A percentile compares a stretch with the other conserved stretches of the same genome.
Evolutionary conservation across 140 eudicot species (phyloP).

Genomic region (Ambrosia hybrid): DNA sequence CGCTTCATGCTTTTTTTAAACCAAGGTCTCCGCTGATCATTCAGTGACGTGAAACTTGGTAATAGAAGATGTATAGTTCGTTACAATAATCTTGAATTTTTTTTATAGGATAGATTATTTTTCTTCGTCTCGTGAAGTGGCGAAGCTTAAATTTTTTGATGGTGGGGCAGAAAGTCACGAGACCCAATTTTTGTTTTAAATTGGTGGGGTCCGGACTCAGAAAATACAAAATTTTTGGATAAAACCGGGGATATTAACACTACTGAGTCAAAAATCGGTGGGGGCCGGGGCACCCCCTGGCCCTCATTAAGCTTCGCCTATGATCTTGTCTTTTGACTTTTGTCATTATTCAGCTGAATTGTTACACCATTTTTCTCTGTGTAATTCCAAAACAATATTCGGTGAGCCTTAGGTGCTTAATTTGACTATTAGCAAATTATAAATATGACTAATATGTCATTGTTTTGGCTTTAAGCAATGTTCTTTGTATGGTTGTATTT

Average conservation of each 20-base stretch:
- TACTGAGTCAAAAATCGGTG: too few relatives aligned
- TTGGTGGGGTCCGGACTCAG: too few relatives aligned
- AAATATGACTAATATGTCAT: not conserved
- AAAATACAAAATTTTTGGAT: too few relatives aligned
- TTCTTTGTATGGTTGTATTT: not conserved
- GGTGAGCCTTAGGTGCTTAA: constrained; percentile 18
- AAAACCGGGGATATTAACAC: too few relatives aligned
- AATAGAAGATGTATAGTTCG: not conserved
- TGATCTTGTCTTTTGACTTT: not conserved
- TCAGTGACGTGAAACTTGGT: not conserved
- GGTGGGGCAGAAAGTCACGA: too few relatives aligned
- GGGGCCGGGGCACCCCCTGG: too few relatives aligned
- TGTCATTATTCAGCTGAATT: constrained; percentile 17
- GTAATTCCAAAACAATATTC: constrained; percentile 9
- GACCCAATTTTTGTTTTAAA: too few relatives aligned
- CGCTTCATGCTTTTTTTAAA: too few relatives aligned
- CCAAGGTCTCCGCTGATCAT: too few relatives aligned
- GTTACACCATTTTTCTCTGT: not conserved
- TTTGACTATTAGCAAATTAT: not conserved
- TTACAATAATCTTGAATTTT: not conserved
- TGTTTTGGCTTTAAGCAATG: not conserved
- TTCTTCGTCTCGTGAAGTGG: not conserved
- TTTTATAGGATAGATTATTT: not conserved
- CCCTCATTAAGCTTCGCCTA: too few relatives aligned
- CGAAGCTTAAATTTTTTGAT: too few relatives aligned